These are phyloP conservation scores for Setaria italica DNA, from an alignment of 202 grass and related monocot species.

Conservation along the genomic window DNA sequence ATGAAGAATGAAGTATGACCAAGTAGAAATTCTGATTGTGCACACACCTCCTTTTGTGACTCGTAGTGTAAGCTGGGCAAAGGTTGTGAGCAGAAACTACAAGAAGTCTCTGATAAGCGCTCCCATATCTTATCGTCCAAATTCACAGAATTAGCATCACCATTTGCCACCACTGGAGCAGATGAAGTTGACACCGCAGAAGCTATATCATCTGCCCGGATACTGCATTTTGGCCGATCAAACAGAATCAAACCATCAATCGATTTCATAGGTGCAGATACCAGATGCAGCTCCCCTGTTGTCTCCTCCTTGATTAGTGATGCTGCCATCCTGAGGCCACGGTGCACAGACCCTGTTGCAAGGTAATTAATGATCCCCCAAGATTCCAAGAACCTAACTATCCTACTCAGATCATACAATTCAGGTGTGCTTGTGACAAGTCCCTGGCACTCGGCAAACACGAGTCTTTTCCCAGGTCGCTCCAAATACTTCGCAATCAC, in stretches of 20 bases:
- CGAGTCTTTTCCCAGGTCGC: constrained; percentile 68
- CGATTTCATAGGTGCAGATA: constrained; percentile 84
- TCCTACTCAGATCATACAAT: constrained; percentile 92
- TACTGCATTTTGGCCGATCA: constrained; percentile 89
- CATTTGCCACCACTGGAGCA: constrained; percentile 49
- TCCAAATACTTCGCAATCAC: constrained; percentile 90
- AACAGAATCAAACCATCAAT: constrained; percentile 98
- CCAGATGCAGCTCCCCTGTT: constrained; percentile 82
- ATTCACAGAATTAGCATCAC: constrained; percentile 52
- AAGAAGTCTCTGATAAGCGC: constrained; percentile 66
- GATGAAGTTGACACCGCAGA: constrained; percentile 48
- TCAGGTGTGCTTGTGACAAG: constrained; percentile 78
- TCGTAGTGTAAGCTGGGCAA: constrained; percentile 73
- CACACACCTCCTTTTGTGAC: constrained; percentile 93
- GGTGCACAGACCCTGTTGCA: constrained; percentile 73
- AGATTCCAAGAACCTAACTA: constrained; percentile 89
- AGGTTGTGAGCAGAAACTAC: constrained; percentile 73
- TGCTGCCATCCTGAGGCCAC: constrained; percentile 72
- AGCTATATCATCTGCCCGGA: constrained; percentile 64
- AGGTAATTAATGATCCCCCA: constrained; percentile 99
- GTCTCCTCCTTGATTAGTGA: constrained; percentile 83
- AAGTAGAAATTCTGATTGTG: constrained; percentile 11
- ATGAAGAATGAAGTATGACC: constrained; percentile 27
- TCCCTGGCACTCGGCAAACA: constrained; percentile 82
- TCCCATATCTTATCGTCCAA: constrained; percentile 79